These are phyloP conservation scores for Rhododendron williamsianum DNA, from an alignment of 148 eudicot species.

Conservation along the genomic window DNA sequence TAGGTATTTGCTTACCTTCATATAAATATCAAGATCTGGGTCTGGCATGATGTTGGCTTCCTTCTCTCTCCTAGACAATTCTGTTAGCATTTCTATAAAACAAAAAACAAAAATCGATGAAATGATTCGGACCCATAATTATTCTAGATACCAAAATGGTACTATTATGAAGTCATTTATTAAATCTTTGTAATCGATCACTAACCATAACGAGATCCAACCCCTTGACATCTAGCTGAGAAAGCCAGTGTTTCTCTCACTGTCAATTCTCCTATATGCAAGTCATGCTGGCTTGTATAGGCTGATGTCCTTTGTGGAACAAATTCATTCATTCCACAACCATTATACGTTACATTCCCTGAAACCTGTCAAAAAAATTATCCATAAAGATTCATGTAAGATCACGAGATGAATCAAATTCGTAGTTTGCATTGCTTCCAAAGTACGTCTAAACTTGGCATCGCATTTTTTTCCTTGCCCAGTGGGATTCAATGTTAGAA, in stretches of 20 bases:
- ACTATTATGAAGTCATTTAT: background rate
- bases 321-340: conserved; percentile 50
- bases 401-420: background rate
- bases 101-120: background rate
- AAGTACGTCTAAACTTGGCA: background rate
- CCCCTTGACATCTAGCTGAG: conserved; percentile 69
- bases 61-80: conserved; percentile 57
- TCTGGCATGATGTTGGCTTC: conserved; percentile 65
- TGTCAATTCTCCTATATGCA: conserved; percentile 61
- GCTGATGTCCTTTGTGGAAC: conserved; percentile 65
- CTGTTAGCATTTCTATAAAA: conserved; percentile 34
- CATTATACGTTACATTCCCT: conserved; percentile 55
- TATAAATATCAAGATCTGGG: conserved; percentile 51
- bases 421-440: background rate
- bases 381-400: background rate
- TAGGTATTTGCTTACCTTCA: conserved; percentile 40
- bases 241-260: conserved; percentile 64
- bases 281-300: conserved; percentile 59
- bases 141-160: background rate
- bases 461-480: background rate
- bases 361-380: conserved; percentile 27
- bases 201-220: conserved; percentile 56
- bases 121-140: background rate
- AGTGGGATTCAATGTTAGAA: background rate
- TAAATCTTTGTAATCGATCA: background rate